Base-by-base conservation (phyloP, 1,284 basidiomycete species). In the Moesziomyces antarcticus region DNA sequence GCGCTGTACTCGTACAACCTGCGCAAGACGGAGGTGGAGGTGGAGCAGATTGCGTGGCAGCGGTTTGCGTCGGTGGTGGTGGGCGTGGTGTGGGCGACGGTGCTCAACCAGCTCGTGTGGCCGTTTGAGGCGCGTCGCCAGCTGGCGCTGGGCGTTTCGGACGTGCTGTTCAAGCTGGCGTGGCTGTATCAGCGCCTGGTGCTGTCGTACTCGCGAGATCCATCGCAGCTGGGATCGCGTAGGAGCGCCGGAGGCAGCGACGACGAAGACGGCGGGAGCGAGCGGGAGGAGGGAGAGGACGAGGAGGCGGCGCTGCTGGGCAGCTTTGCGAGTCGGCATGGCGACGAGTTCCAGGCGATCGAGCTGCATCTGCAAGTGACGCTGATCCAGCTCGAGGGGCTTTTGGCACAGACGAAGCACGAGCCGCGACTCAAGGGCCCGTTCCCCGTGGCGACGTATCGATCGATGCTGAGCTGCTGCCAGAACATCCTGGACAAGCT, bases 41-140 rank as follows among this genome's bases (percentile, higher is more conserved):
- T 93, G 0, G 81, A 90, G 37, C 85, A 89, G 42, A 89, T 97
- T 50, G 95, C 93, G 0, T 86, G 89, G 46, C 89, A 90, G 77
- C 90, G 95, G 55, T 91, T 91, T 0, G 81, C 91, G 4, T 89
- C 93, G 22, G 95, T 99, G n/a, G 91, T 89, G 0, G 88, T 89
- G 7, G 95, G 95, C 16, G 93, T 96, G 0, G 83, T 95, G 1
- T 98, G 93, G 91, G 94, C 94, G 0, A 89, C 90, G 3, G 85
- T 97, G 27, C 90, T 97, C 14, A 94, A 93, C 7, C 88, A 93
- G 49, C 91, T 92, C 71, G 93, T 94, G 90, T 98, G 95, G 94
- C 95, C 96, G 1, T 89, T 92, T 21, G 95, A 97, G 81, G 95
- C 95, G 0, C 87, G 95, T 54, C 87, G 92, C 30, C 94, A 97